phyloP scores from a whole-genome alignment of 2,329 filamentous ascomycete genomes.

The Fusarium annulatum region DNA sequence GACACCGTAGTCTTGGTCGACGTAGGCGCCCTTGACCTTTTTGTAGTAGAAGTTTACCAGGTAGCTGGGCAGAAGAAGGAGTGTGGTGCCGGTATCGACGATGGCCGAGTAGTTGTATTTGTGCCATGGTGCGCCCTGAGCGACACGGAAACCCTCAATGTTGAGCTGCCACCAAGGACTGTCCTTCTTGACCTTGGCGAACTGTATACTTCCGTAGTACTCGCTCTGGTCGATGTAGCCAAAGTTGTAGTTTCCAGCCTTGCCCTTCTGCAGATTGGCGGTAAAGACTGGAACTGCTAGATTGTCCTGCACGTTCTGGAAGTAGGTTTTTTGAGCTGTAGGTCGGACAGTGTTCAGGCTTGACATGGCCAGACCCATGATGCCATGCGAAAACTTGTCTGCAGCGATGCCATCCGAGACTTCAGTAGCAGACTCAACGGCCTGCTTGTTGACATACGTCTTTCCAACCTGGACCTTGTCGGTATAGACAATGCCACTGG shows the following conservation, averaged over 20 bases:
- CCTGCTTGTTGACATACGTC: constrained; percentile 69
- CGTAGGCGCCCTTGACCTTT: constrained; percentile 62
- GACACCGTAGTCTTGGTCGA: constrained; percentile 60
- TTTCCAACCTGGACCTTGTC: constrained; percentile 72
- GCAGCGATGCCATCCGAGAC: constrained; percentile 60
- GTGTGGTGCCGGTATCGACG: constrained; percentile 77
- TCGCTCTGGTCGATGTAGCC: constrained; percentile 65
- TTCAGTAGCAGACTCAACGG: constrained; percentile 71
- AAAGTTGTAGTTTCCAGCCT: constrained; percentile 55
- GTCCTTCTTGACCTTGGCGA: constrained; percentile 61
- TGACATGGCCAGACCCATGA: constrained; percentile 51
- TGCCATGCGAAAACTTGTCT: constrained; percentile 51
- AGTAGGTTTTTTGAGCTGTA: constrained; percentile 47
- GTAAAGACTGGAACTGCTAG: constrained; percentile 52
- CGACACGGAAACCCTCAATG: constrained; percentile 66
- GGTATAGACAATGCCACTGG: constrained; percentile 72
- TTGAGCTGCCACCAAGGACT: constrained; percentile 73
- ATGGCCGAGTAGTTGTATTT: constrained; percentile 62
- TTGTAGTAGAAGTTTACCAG: constrained; percentile 70
- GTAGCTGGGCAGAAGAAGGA: constrained; percentile 66
- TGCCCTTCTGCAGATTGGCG: constrained; percentile 48
- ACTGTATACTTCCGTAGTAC: constrained; percentile 68
- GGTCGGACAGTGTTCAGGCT: constrained; percentile 50
- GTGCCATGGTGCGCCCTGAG: constrained; percentile 41
- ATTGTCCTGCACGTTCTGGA: constrained; percentile 49